These are phyloP conservation scores for Acacia crassicarpa DNA, from an alignment of 306 rosid species.

Conservation along the genomic window DNA sequence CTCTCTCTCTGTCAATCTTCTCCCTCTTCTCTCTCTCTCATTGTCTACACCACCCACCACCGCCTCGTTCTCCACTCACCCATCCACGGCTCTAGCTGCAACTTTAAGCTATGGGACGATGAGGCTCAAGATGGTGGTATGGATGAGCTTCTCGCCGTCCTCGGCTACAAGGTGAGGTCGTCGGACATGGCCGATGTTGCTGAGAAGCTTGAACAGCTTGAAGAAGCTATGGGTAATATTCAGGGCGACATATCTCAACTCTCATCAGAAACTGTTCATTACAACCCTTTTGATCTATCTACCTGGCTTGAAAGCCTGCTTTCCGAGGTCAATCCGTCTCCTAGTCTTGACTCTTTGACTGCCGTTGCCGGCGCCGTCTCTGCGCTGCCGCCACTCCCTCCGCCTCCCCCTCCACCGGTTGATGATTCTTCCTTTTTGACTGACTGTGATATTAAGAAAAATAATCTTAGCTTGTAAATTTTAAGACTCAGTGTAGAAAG, in stretches of 20 bases:
- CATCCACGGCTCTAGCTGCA: conserved; percentile 18
- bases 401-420: conserved; percentile 34
- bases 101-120: conserved; percentile 71
- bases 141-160: conserved; percentile 86
- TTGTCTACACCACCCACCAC: no score
- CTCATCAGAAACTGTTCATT: conserved; percentile 60
- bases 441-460: background rate
- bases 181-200: conserved; percentile 90
- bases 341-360: conserved; percentile 38
- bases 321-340: conserved; percentile 50
- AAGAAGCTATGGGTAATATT: conserved; percentile 60
- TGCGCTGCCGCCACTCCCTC: background rate
- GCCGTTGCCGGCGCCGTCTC: conserved; percentile 8
- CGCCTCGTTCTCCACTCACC: no score
- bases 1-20: no score
- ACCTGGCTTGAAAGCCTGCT: conserved; percentile 76
- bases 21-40: no score
- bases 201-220: conserved; percentile 74
- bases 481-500: background rate
- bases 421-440: background rate
- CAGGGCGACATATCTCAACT: conserved; percentile 57
- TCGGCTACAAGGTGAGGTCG: conserved; percentile 81
- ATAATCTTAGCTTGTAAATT: background rate
- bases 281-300: conserved; percentile 79
- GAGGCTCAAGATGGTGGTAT: conserved; percentile 53